A percentile compares a stretch with the other conserved stretches of the same genome.
Evolutionary conservation across 257 asterid genomes (phyloP).

Genomic region (Solanum medicagineum): DNA sequence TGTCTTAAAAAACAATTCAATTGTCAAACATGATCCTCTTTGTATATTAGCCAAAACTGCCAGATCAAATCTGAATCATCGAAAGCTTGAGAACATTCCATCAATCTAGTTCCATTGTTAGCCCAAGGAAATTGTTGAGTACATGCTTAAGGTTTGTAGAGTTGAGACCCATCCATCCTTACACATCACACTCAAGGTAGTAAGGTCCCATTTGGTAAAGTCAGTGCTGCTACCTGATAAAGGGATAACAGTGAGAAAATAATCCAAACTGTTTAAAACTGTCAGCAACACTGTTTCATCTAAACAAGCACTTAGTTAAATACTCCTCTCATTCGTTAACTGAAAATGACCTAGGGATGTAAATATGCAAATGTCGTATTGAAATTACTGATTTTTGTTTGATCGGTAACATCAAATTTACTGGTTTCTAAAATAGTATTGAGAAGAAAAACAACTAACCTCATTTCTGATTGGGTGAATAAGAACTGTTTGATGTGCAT

Average conservation of each 20-base stretch:
- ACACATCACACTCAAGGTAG: not conserved
- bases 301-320: not conserved
- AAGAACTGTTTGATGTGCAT: conserved; percentile 62
- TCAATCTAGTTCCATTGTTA: not conserved
- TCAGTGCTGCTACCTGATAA: not conserved
- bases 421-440: no score
- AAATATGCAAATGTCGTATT: not conserved
- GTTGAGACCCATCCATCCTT: not conserved
- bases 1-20: not conserved
- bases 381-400: not conserved
- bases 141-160: not conserved
- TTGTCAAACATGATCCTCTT: not conserved
- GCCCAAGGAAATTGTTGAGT: not conserved
- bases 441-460: conserved; percentile 23
- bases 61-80: not conserved
- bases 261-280: not conserved
- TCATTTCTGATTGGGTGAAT: conserved; percentile 53
- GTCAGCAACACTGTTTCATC: not conserved
- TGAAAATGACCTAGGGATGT: not conserved
- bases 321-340: not conserved
- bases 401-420: not conserved
- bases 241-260: not conserved
- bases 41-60: not conserved
- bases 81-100: not conserved
- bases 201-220: not conserved